phyloP scores from a whole-genome alignment of 78 protist species.

The Anaeramoeba flamelloides region DNA sequence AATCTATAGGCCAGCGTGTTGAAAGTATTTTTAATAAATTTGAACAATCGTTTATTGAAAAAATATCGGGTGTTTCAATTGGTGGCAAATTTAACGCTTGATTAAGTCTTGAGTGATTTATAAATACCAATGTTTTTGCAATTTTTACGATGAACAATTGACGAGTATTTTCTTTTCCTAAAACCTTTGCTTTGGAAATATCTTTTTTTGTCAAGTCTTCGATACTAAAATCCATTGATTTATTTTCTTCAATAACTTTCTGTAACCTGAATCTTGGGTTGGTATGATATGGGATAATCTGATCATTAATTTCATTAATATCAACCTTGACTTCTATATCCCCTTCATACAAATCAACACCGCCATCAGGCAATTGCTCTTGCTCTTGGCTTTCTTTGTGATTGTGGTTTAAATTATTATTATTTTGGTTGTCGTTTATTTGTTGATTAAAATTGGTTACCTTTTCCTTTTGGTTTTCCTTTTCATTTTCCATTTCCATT shows the following conservation, averaged over 20 bases:
- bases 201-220: background rate
- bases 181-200: background rate
- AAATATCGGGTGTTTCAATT: too few species aligned
- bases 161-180: background rate
- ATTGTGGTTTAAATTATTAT: background rate
- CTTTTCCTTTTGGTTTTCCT: background rate
- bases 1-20: too few species aligned
- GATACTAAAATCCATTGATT: too few species aligned
- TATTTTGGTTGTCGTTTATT: background rate
- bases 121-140: background rate
- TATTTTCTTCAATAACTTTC: background rate
- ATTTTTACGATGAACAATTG: background rate
- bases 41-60: too few species aligned
- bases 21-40: too few species aligned
- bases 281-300: background rate
- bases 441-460: background rate
- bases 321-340: background rate
- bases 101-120: background rate
- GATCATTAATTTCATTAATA: background rate
- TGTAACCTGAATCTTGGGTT: background rate
- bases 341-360: background rate
- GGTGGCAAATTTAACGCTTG: too few species aligned
- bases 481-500: background rate
- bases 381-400: background rate
- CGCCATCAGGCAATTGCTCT: background rate